Conservation (phyloP, 1,284 basidiomycete species). For the Pascua guehoae region DNA sequence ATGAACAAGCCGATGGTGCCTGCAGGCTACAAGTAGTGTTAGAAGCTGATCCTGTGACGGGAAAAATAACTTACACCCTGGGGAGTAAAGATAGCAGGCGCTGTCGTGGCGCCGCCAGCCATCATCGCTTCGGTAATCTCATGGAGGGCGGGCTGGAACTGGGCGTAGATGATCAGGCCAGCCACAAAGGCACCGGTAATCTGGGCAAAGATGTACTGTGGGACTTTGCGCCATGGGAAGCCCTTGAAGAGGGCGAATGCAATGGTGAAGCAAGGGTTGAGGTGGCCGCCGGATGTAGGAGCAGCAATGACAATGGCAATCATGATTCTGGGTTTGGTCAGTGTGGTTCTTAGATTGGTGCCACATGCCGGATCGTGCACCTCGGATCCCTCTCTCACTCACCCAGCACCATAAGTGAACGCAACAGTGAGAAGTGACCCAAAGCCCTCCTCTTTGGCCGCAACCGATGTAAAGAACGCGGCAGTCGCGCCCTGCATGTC, state of each 20-base stretch:
- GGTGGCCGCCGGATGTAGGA: conserved; percentile 25
- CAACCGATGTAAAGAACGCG: background rate
- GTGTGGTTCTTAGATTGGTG: no score
- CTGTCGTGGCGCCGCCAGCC: conserved; percentile 1
- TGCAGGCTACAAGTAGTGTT: background rate
- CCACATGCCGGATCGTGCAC: no score
- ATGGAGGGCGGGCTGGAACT: conserved; percentile 1
- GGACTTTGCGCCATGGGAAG: conserved; percentile 40
- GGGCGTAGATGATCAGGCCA: conserved; percentile 3
- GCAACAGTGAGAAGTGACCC: conserved; percentile 9
- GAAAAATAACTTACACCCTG: background rate
- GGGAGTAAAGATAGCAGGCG: background rate
- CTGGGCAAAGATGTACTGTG: conserved; percentile 34
- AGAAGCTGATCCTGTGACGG: no score
- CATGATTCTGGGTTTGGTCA: conserved; percentile 2
- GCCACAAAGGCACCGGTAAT: conserved; percentile 26
- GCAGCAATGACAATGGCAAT: conserved; percentile 11
- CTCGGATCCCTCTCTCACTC: background rate
- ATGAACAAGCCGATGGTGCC: conserved; percentile 9
- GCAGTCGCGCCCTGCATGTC: conserved; percentile 4
- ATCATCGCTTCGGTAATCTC: conserved; percentile 1
- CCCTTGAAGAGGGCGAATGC: conserved; percentile 24
- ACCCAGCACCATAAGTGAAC: conserved; percentile 10
- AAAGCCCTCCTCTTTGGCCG: background rate
- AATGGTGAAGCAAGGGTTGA: conserved; percentile 27